Base-by-base conservation (phyloP, 2,329 filamentous ascomycete genomes). In the Trichoderma oligosporum region DNA sequence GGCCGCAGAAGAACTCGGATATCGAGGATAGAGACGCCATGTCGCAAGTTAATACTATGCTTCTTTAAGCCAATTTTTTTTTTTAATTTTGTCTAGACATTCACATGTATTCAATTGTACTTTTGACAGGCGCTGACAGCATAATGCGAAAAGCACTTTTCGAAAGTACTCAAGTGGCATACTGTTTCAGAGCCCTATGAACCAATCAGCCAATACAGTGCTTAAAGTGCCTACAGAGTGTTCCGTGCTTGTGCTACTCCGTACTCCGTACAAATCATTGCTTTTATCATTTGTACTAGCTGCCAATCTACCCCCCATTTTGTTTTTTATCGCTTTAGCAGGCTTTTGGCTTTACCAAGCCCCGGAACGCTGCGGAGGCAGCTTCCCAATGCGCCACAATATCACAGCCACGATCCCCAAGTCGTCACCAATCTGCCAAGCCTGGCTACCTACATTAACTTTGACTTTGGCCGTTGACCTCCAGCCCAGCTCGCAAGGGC, bases 401-500 rank as follows among this genome's bases (percentile, higher is more conserved):
- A 29, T 18, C 64, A 64, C 63, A 65, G 64, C 64, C 64, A 66
- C 64, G 47, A 18, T 18, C 62, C 64, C 8, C 18, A 67, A 65
- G 65, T 71, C 69, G 69, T 71, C 69, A 71, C 69, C 65, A 61
- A 35, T 58, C 52, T 41, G 11, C 24, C 47, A 27, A 38, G n/a
- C 44, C n/a, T n/a, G n/a, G 36, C 27, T 53, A n/a, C 25, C 38
- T 42, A 44, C 54, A 49, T 57, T 35, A 24, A 53, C 38, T 53
- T 45, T 53, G 36, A 29, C 38, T 42, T 59, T 56, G 46, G 31
- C 45, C 42, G 38, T 33, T 25, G 36, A 44, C 46, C 6, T 49
- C 29, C 38, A 41, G 12, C 33, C 51, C 47, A 36, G 49, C 41
- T 49, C 18, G 52, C 46, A 45, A 57, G 16, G 51, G 51, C 45